phyloP scores from a whole-genome alignment of 768 basidiomycete genomes.

The Candolleomyces eurysporus region DNA sequence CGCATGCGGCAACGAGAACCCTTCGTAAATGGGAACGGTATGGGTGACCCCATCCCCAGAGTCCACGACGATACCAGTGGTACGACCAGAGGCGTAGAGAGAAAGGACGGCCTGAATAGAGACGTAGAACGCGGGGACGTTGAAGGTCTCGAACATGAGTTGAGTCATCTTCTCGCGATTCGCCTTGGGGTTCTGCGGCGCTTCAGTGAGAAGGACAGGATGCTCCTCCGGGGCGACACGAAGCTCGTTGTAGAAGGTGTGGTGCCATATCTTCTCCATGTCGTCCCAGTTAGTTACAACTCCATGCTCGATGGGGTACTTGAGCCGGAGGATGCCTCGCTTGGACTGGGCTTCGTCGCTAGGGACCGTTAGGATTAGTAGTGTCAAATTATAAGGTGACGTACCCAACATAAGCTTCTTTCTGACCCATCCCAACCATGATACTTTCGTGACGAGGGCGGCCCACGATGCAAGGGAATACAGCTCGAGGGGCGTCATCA shows the following conservation, averaged over 20 bases:
- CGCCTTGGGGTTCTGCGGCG: conserved; percentile 82
- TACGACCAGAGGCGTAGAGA: conserved; percentile 85
- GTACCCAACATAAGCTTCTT: conserved; percentile 88
- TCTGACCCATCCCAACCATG: conserved; percentile 92
- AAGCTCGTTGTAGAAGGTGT: conserved; percentile 90
- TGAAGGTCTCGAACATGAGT: conserved; percentile 93
- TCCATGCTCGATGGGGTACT: conserved; percentile 92
- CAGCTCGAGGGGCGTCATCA: conserved; percentile 81
- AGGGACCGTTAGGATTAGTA: not conserved
- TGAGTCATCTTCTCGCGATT: conserved; percentile 90
- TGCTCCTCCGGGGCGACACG: conserved; percentile 86
- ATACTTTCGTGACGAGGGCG: conserved; percentile 86
- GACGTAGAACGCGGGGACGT: conserved; percentile 85
- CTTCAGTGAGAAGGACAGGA: conserved; percentile 81
- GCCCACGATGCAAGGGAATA: conserved; percentile 90
- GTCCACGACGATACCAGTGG: conserved; percentile 86
- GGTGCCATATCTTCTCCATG: conserved; percentile 97
- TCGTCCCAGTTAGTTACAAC: conserved; percentile 96
- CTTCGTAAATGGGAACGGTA: conserved; percentile 91
- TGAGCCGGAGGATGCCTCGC: conserved; percentile 90
- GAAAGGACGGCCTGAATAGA: conserved; percentile 82
- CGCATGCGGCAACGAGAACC: conserved; percentile 81
- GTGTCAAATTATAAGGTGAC: conserved; percentile 11
- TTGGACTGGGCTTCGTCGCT: conserved; percentile 42
- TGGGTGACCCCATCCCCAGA: conserved; percentile 92